Conservation (phyloP, 768 basidiomycete species). For the Russula compacta region DNA sequence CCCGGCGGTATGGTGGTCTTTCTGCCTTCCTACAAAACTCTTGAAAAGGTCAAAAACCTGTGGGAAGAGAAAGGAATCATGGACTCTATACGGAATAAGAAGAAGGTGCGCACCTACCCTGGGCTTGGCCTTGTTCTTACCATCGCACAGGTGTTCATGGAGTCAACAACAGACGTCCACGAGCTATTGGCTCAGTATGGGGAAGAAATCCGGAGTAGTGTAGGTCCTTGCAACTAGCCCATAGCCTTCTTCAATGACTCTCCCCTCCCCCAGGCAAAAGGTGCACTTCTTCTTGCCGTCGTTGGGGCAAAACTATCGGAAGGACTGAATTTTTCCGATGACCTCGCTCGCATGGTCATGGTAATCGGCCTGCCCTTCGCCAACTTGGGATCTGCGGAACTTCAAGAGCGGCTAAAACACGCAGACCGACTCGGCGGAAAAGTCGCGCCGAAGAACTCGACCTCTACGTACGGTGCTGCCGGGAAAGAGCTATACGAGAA, state of each 20-base stretch:
- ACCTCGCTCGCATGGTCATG: conserved; percentile 68
- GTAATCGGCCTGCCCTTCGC: conserved; percentile 91
- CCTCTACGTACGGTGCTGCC: conserved; percentile 25
- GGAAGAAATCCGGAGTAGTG: conserved; percentile 10
- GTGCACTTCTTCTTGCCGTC: conserved; percentile 86
- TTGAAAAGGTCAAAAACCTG: conserved; percentile 51
- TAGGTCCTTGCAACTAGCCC: background rate
- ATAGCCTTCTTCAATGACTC: background rate
- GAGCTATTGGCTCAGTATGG: conserved; percentile 9
- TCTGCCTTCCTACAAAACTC: conserved; percentile 83
- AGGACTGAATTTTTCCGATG: conserved; percentile 53
- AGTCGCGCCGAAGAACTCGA: conserved; percentile 39
- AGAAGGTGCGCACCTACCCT: conserved; percentile 45
- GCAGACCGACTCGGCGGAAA: conserved; percentile 50
- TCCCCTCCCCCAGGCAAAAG: conserved; percentile 27
- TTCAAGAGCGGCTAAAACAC: conserved; percentile 87
- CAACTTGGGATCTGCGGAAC: conserved; percentile 82
- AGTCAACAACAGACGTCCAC: conserved; percentile 13
- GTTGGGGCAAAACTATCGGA: conserved; percentile 97
- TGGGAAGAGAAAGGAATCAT: conserved; percentile 63
- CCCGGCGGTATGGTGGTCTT: conserved; percentile 91
- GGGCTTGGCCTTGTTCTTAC: background rate
- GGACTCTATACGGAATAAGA: conserved; percentile 55
- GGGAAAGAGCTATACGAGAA: conserved; percentile 83
- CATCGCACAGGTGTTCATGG: conserved; percentile 8